Base-by-base conservation (phyloP, 176 grass and related monocot species). In the Melocanna baccifera region DNA sequence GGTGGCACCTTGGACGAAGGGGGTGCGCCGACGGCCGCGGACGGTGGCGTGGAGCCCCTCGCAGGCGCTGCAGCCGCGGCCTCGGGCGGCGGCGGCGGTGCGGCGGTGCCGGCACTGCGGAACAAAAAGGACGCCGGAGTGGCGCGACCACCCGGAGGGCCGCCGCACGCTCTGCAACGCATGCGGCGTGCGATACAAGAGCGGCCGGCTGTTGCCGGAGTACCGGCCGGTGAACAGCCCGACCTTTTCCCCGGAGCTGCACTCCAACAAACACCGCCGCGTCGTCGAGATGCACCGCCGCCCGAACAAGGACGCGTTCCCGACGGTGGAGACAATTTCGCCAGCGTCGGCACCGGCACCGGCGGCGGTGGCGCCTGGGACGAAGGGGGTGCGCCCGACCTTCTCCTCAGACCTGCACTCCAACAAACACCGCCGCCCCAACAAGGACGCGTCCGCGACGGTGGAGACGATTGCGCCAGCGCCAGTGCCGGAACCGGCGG, bases 161-260 rank as follows among this genome's bases (percentile, higher is more conserved):
- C 64, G 18, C 1, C 22, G 40, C 25, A 94, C 79, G 25, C 79
- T 93, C 71, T 91, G 91, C 85, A 97, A 91, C 78, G 91, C 87
- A 2, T 93, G 94, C 51, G 94, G 94, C 40, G 65, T 88, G 40
- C 28, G 51, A 22, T 91, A 88, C 81, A 75, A 50, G 81, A 65
- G 47, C 9, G 88, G 88, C 7, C 37, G 73, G 15, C 75, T 97
- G 34, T 64, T 79, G 46, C 90, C 86, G 1, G 83, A 94, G 75
- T 94, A 94, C 86, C 82, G 90, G 10, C 90, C 86, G 6, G 72
- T 59, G 36, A 85, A 30, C 48, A 91, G 92, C 73, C 92, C 94
- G 19, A 89, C 92, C 50, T 94, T 92, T 69, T 83, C 80, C 1
- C 56, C 72, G 9, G 71, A 39, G 26, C 67, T 76, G 57, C 94